These are phyloP conservation scores for Aristolochia contorta DNA, from an alignment of 164 flowering plant species.

Conservation along the genomic window DNA sequence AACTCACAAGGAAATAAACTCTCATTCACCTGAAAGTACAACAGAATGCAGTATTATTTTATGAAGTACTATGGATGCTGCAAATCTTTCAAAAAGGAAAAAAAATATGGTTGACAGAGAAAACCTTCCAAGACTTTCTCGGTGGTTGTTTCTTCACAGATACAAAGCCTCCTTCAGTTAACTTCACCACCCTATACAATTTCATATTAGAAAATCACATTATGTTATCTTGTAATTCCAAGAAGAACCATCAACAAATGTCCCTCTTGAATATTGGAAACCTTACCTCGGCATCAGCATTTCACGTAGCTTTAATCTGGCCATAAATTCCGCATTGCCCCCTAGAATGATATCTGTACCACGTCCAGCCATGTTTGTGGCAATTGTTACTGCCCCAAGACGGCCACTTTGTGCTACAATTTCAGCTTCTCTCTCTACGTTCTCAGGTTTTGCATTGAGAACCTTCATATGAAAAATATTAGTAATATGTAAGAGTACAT, in stretches of 20 bases:
- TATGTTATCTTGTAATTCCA: not conserved
- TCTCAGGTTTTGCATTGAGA: slow-evolving; percentile 98
- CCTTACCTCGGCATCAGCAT: slow-evolving; percentile 92
- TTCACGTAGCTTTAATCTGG: slow-evolving; percentile 89
- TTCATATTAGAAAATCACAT: not conserved
- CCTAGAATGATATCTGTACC: slow-evolving; percentile 99
- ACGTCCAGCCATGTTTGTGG: slow-evolving; percentile 99
- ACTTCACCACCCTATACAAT: slow-evolving; percentile 71
- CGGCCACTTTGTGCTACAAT: slow-evolving; percentile 99
- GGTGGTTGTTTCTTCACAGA: slow-evolving; percentile 78
- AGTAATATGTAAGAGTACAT: not conserved
- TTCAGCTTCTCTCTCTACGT: slow-evolving; percentile 99
- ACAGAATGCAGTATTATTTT: slow-evolving; percentile 1
- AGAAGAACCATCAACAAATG: not conserved
- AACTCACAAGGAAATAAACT: slow-evolving; percentile 75
- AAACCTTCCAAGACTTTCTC: slow-evolving; percentile 84
- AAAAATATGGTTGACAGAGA: not conserved
- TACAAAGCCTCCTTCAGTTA: slow-evolving; percentile 63
- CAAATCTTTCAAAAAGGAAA: not conserved
- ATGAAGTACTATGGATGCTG: not conserved
- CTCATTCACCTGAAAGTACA: slow-evolving; percentile 64
- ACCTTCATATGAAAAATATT: slow-evolving; percentile 33
- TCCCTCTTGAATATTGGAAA: not conserved
- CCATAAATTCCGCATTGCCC: slow-evolving; percentile 98
- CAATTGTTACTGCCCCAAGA: slow-evolving; percentile 89